Evolutionary conservation across 75 land plant species (phyloP), one percentile per base, ranked within the genome.

Genomic region (Selaginella moellendorffii): DNA sequence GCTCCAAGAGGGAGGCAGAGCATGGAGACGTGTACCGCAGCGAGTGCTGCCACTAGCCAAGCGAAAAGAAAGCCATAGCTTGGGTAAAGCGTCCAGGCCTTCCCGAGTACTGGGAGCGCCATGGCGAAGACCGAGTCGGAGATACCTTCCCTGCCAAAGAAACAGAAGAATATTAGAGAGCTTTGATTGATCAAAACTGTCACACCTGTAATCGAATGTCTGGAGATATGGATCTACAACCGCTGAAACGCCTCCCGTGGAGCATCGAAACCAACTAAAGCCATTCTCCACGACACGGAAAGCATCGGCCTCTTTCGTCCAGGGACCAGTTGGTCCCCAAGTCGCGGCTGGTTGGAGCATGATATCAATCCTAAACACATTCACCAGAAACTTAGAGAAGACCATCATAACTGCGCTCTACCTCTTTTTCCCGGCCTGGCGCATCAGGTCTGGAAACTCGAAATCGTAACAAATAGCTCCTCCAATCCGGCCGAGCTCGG

Each of bases 231-330:
- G 68, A 24, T 31, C 21, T 19, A 65, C 54, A 52, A 65, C 54
- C 26, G 51, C 68, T 10, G 54, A 46, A 2, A 65, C 29, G 17
- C 68, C 68, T 22, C 25, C 68, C 42, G 68, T 30, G 1, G 68
- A 51, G 56, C 68, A 65, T 18, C 68, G 54, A n/a, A 65, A 26
- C 68, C 30, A 52, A 17, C 54, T 65, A 23, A 65, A 65, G 29
- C 68, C 68, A 65, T 65, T 65, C 56, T 65, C 68, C 54, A 65
- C 54, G 1, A 54, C 68, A 19, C 68, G 5, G 25, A 65, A 65
- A 1, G 68, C 1, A 46, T 65, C 68, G 2, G 29, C 51, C 10
- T 65, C 54, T 46, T 30, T 46, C 24, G 2, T 2, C 54, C 30
- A 14, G 1, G 24, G 63, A 0, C 68, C 68, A 12, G 20, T 52